Percentiles rank a stretch among this genome's conserved stretches.
Evolutionary conservation across 1,284 basidiomycete genomes (phyloP).

Genomic region (Farysia itapuensis): DNA sequence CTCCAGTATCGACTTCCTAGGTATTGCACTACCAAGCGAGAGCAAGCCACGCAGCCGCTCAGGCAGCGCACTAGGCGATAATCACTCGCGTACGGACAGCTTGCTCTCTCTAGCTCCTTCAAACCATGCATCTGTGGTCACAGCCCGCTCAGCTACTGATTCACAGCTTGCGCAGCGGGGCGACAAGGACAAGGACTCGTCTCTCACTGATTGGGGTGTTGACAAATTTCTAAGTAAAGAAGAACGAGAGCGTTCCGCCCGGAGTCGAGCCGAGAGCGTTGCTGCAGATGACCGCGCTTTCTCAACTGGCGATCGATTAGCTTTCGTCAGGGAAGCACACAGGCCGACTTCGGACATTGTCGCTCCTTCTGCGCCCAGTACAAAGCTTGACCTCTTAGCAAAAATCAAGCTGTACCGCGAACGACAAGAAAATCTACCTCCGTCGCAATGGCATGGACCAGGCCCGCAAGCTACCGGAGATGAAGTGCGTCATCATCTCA

Average conservation of each 20-base stretch:
- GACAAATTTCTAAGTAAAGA: constrained; percentile 51
- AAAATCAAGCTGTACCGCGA: constrained; percentile 53
- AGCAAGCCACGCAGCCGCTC: constrained; percentile 26
- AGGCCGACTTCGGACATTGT: constrained; percentile 7
- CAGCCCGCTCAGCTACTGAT: constrained; percentile 17
- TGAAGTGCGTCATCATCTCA: constrained; percentile 36
- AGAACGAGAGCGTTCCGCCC: constrained; percentile 26
- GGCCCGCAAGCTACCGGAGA: constrained; percentile 36
- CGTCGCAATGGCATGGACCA: constrained; percentile 37
- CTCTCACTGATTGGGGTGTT: constrained; percentile 44
- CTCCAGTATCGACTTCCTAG: constrained; percentile 48
- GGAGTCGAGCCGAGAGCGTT: constrained; percentile 29
- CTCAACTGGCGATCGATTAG: constrained; percentile 3
- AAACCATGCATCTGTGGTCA: constrained; percentile 12
- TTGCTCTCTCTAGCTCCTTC: no score
- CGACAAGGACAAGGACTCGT: constrained; percentile 18
- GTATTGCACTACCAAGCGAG: constrained; percentile 44
- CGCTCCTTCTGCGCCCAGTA: background rate
- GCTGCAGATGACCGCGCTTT: constrained; percentile 7
- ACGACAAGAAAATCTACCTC: constrained; percentile 47
- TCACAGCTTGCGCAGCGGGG: constrained; percentile 1
- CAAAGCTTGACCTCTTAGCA: constrained; percentile 39
- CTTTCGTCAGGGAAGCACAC: constrained; percentile 5
- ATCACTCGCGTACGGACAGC: constrained; percentile 22
- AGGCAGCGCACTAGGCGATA: constrained; percentile 12